These are phyloP conservation scores for Mortierella sp. DNA, from an alignment of 371 early-diverging fungal genomes.

Conservation along the genomic window DNA sequence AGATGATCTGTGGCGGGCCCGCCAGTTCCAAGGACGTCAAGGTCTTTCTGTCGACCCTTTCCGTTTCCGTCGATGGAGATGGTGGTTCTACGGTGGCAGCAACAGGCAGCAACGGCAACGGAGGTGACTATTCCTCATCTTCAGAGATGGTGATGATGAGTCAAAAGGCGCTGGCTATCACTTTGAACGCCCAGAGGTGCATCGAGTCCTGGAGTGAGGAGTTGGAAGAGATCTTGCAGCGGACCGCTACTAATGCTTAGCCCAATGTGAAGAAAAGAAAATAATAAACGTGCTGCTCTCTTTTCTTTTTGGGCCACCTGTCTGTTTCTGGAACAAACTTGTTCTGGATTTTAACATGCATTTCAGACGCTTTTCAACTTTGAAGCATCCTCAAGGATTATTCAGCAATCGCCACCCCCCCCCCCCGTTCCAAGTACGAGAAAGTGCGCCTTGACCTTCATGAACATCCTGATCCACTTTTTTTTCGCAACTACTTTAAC, in stretches of 20 bases:
- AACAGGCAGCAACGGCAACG: background rate
- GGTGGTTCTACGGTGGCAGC: background rate
- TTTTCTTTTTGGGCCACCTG: background rate
- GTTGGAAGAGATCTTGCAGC: constrained; percentile 29
- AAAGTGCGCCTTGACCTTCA: too few species aligned
- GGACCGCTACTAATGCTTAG: constrained; percentile 17
- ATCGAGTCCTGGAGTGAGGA: constrained; percentile 36
- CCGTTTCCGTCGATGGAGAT: background rate
- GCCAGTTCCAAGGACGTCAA: background rate
- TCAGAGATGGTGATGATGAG: background rate
- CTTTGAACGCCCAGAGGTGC: constrained; percentile 24
- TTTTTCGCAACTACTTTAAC: too few species aligned
- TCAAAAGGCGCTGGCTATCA: constrained; percentile 9
- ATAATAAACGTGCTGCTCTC: background rate
- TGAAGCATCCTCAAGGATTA: background rate
- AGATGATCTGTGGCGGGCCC: constrained; percentile 39
- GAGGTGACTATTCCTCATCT: background rate
- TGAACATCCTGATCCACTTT: too few species aligned
- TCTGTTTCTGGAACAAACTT: background rate
- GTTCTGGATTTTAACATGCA: too few species aligned
- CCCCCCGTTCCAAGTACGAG: background rate
- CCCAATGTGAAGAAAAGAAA: background rate
- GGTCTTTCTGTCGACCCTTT: constrained; percentile 11
- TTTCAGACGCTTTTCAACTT: too few species aligned
- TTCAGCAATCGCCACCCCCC: background rate